A percentile compares a stretch with the other conserved stretches of the same genome.
Evolutionary conservation across 768 basidiomycete genomes (phyloP).

Genomic region (Hygrocybe punicea): DNA sequence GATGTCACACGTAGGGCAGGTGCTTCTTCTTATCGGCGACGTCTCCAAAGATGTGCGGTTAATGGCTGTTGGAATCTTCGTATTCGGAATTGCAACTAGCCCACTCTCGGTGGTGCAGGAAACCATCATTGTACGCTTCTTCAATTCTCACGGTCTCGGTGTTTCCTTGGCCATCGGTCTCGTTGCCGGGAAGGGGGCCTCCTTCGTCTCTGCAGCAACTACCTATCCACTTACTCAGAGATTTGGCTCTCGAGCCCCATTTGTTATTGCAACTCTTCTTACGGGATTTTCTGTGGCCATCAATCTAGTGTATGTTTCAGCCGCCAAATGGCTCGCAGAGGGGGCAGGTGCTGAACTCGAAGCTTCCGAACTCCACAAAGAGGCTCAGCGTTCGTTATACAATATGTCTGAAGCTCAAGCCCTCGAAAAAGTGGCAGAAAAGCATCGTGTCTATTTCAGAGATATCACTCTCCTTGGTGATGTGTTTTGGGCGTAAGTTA

Average conservation of each 20-base stretch:
- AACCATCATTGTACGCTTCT: conserved; percentile 80
- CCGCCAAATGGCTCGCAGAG: conserved; percentile 61
- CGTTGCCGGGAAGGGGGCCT: conserved; percentile 73
- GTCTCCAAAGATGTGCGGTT: conserved; percentile 54
- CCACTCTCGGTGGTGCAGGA: conserved; percentile 83
- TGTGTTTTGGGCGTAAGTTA: conserved; percentile 69
- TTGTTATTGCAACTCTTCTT: conserved; percentile 63
- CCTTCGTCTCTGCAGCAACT: conserved; percentile 71
- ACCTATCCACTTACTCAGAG: conserved; percentile 70
- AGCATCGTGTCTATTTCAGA: conserved; percentile 55
- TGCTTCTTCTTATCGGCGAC: conserved; percentile 65
- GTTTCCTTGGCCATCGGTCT: conserved; percentile 80
- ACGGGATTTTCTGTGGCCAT: conserved; percentile 63
- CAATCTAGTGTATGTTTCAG: conserved; percentile 63
- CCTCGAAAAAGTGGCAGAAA: conserved; percentile 61
- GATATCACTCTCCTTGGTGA: conserved; percentile 69
- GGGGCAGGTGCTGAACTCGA: conserved; percentile 62
- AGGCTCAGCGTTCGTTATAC: conserved; percentile 46
- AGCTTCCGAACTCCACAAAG: conserved; percentile 55
- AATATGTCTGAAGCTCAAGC: conserved; percentile 57
- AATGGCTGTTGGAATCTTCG: conserved; percentile 73
- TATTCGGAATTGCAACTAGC: conserved; percentile 76
- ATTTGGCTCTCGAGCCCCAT: conserved; percentile 70
- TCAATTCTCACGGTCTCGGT: conserved; percentile 70
- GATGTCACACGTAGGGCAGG: conserved; percentile 46